Evolutionary conservation across 1,139 yeast species (phyloP), one percentile per base, ranked within the genome.

Genomic region (Saccharomycopsis hybrid): DNA sequence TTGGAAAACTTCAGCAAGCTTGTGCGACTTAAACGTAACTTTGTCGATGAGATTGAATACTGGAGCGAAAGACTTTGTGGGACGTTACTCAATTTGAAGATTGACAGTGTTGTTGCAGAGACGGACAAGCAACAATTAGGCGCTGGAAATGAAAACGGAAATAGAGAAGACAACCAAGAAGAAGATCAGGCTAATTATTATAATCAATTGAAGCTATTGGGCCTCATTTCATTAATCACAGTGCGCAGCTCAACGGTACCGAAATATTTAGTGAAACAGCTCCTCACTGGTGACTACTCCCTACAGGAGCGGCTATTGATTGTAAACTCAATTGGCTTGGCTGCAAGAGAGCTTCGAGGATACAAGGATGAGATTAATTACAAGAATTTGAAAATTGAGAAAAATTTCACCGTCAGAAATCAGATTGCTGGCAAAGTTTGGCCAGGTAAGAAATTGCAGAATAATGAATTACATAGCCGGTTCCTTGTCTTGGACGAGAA

Each of bases 321-420:
- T 3, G 60, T 85, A 9, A 73, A 85, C 3, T 67, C 81, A 0
- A 60, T 81, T 13, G 78, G 86, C 0, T 65, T 84, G 29, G 70
- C 82, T 2, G 80, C 82, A 0, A 65, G 92, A 55, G 89, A 83
- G 55, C 64, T 83, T 5, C 68, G 82, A 47, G 90, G 90, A 0
- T 63, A 71, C 35, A 69, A 73, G 13, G 90, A 84, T 62, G 56
- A 53, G 25, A 39, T 53, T 4, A 51, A 49, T 33, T 29, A 32
- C 13, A 29, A 35, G 4, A 52, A 52, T 41, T 31, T 52, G 31
- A 27, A 31, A 24, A 25, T 45, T 29, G 42, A 51, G n/a, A 30
- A 36, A 5, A 42, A 27, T 13, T 44, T 51, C 41, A 37, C 37
- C 41, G 28, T 27, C 13, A 13, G 27, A 28, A 27, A 9, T 24